Conservation (phyloP, 495 filamentous ascomycete species). For the Cercophora samala region DNA sequence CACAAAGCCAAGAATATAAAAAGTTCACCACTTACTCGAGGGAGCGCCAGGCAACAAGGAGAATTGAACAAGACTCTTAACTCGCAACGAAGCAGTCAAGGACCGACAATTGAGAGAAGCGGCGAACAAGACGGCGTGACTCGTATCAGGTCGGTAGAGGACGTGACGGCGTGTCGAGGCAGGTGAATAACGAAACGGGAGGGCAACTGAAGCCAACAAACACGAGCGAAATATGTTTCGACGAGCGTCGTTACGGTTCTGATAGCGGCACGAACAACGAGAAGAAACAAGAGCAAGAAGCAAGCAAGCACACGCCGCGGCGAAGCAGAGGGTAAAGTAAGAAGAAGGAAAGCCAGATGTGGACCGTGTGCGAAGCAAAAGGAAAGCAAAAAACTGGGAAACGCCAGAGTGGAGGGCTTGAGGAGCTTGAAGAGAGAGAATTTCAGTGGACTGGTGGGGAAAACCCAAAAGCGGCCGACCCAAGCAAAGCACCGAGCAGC, state of each 20-base stretch:
- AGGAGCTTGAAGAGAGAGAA: conserved; percentile 22
- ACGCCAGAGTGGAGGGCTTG: conserved; percentile 17
- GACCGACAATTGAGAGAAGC: conserved; percentile 18
- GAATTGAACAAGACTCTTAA: conserved; percentile 12
- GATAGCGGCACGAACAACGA: background rate
- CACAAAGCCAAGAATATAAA: background rate
- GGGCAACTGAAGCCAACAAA: conserved; percentile 18
- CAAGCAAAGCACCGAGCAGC: conserved; percentile 6
- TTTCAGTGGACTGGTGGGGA: conserved; percentile 35
- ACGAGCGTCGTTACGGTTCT: conserved; percentile 21
- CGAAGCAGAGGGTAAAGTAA: conserved; percentile 20
- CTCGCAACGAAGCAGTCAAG: conserved; percentile 16
- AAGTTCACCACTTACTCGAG: conserved; percentile 19
- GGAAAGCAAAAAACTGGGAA: conserved; percentile 28
- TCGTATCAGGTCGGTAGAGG: background rate
- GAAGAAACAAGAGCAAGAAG: conserved; percentile 19
- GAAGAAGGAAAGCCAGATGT: conserved; percentile 25
- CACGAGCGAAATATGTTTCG: conserved; percentile 31
- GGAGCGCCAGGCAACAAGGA: conserved; percentile 17
- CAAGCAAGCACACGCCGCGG: conserved; percentile 13
- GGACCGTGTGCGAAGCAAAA: conserved; percentile 26
- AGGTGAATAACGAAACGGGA: background rate
- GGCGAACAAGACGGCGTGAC: conserved; percentile 10
- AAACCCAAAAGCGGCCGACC: conserved; percentile 27
- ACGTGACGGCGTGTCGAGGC: background rate